Conservation (phyloP, 2,329 filamentous ascomycete species). For the Xylaria digitata region DNA sequence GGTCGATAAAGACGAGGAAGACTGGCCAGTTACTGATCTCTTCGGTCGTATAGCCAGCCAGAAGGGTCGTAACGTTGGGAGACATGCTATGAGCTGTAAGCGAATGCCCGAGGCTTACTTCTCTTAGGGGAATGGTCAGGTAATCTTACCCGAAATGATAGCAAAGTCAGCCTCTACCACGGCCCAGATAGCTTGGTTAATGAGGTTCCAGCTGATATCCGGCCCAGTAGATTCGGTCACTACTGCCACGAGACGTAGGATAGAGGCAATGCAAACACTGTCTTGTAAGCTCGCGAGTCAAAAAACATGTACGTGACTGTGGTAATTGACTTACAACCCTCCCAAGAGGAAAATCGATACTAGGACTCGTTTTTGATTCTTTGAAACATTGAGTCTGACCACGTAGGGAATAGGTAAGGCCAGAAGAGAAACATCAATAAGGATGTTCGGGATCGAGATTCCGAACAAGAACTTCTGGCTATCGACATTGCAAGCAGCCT, state of each 20-base stretch:
- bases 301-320: too few relatives aligned
- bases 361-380: slow-evolving; percentile 1
- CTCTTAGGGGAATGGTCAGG: neutral
- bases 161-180: slow-evolving; percentile 24
- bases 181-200: slow-evolving; percentile 12
- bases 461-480: slow-evolving; percentile 17
- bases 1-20: neutral
- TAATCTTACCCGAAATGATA: slow-evolving; percentile 8
- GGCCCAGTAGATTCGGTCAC: slow-evolving; percentile 1
- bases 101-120: neutral
- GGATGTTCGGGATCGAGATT: slow-evolving; percentile 19
- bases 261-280: slow-evolving; percentile 21
- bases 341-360: slow-evolving; percentile 10
- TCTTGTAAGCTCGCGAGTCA: neutral
- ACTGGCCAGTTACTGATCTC: neutral
- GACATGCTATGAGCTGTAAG: slow-evolving; percentile 1
- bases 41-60: slow-evolving; percentile 10
- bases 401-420: slow-evolving; percentile 10
- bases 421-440: slow-evolving; percentile 8
- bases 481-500: slow-evolving; percentile 16
- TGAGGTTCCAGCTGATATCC: slow-evolving; percentile 15
- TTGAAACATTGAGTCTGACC: neutral
- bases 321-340: slow-evolving; percentile 12
- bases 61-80: slow-evolving; percentile 4
- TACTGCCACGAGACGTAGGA: slow-evolving; percentile 15